A percentile compares a stretch with the other conserved stretches of the same genome.
These are phyloP conservation scores for Aspergillus brasiliensis DNA, from an alignment of 2,329 filamentous ascomycete genomes.

Conservation along the genomic window DNA sequence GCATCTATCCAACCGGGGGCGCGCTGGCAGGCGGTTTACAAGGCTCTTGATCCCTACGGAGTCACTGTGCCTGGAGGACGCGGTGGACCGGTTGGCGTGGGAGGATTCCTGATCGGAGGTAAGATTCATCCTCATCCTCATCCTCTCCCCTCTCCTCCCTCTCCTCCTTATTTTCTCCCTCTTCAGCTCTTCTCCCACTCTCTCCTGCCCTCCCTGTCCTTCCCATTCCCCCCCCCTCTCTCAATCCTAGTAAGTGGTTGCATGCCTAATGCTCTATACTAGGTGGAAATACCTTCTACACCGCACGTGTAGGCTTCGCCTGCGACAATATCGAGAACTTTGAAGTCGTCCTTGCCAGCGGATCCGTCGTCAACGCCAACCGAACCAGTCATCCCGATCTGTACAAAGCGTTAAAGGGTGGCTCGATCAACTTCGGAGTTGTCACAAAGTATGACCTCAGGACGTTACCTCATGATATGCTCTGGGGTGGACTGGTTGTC, in stretches of 20 bases:
- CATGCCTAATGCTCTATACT: neutral
- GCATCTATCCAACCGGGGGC: conserved; percentile 23
- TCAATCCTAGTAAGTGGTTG: too few relatives aligned
- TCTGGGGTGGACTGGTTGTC: conserved; percentile 29
- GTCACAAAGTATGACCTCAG: conserved; percentile 30
- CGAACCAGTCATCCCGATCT: conserved; percentile 50
- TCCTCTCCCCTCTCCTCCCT: too few relatives aligned
- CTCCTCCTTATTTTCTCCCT: too few relatives aligned
- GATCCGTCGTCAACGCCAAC: conserved; percentile 51
- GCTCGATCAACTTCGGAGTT: conserved; percentile 59
- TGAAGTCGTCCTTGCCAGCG: conserved; percentile 57
- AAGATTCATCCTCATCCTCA: neutral
- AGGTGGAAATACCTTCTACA: conserved; percentile 53
- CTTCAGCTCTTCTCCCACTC: too few relatives aligned
- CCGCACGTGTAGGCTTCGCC: conserved; percentile 51
- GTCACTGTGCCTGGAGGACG: conserved; percentile 26
- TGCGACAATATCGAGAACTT: conserved; percentile 53
- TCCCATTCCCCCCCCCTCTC: too few relatives aligned
- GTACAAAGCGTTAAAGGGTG: conserved; percentile 57
- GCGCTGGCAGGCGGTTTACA: conserved; percentile 24
- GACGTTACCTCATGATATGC: conserved; percentile 15
- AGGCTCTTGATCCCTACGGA: conserved; percentile 14
- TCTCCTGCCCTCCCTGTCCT: too few relatives aligned
- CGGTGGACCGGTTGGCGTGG: conserved; percentile 24
- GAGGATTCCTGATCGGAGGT: conserved; percentile 27